Evolutionary conservation across 2,329 filamentous ascomycete species (phyloP), one percentile per base, ranked within the genome.

Genomic region (Exophiala viscosa): DNA sequence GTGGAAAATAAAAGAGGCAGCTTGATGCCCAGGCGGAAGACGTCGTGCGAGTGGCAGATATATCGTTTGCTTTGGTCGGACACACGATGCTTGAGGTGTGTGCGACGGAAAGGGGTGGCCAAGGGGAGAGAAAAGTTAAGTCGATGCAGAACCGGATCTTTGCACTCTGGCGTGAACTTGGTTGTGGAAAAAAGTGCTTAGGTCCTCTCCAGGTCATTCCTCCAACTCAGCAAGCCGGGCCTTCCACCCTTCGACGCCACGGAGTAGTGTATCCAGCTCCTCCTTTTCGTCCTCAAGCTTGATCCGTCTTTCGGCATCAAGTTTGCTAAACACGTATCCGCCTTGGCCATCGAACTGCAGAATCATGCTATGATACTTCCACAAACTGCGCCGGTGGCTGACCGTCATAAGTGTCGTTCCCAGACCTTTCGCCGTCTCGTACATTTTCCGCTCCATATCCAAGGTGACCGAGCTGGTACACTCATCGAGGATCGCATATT

Each of bases 321-420:
- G 75, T 51, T 81, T 82, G 0, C 90, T 95, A 66, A 99, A 99
- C 33, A 96, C 83, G 64, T 88, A 96, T 45, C 90, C 79, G 0
- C 93, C 93, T 70, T 96, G 89, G 0, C 93, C 93, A 69, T 97
- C 92, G 68, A 99, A 99, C 70, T 99, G 93, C 66, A 99, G 71
- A 55, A 99, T 97, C 70, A 86, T 87, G 61, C 84, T 87, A 70
- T 99, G 93, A 69, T 99, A 97, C 70, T 93, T 91, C 93, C 93
- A 99, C 62, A 99, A 71, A 73, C 89, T 95, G 57, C 90, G 77
- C 7, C 93, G 78, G 70, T 99, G 93, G 60, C 85, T 90, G 18
- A 99, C 93, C 0, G 93, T 99, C 89, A 99, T 96, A 58, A 99
- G 79, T 0, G 93, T 97, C 64, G 96, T 93, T 3, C 89, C 90